These are phyloP conservation scores for Russula emetica DNA, from an alignment of 768 basidiomycete genomes.

Conservation along the genomic window DNA sequence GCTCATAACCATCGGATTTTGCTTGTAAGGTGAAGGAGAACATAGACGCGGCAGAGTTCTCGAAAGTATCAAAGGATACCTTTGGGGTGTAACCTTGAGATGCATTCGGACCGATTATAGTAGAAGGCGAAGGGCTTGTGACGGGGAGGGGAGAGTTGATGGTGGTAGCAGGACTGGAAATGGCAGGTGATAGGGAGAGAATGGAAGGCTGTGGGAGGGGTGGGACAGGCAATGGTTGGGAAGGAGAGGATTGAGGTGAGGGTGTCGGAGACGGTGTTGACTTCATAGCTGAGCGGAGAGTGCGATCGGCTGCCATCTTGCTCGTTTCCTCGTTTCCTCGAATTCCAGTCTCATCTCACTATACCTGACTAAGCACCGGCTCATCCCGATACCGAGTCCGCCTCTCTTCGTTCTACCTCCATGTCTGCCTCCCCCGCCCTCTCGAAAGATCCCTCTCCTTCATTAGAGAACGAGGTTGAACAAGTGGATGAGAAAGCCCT, in stretches of 20 bases:
- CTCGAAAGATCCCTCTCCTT: constrained; percentile 8
- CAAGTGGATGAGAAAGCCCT: neutral
- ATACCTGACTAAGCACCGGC: neutral
- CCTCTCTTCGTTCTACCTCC: constrained; percentile 2
- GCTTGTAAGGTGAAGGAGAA: constrained; percentile 85
- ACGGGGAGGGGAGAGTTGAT: constrained; percentile 1
- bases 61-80: constrained; percentile 86
- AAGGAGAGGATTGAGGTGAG: constrained; percentile 23
- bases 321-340: too few relatives aligned
- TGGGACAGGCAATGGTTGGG: constrained; percentile 16
- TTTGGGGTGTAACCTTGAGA: constrained; percentile 48
- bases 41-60: constrained; percentile 75
- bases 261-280: constrained; percentile 29
- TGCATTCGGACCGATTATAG: constrained; percentile 31
- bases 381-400: constrained; percentile 8
- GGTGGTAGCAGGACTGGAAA: constrained; percentile 9
- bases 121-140: constrained; percentile 16
- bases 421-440: constrained; percentile 15
- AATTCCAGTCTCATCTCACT: neutral
- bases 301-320: too few relatives aligned
- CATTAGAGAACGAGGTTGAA: constrained; percentile 1
- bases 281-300: constrained; percentile 56
- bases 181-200: neutral
- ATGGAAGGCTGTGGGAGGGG: neutral
- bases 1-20: constrained; percentile 75